phyloP scores from a whole-genome alignment of 345 rosid genomes.

The Moricandia moricandioides region DNA sequence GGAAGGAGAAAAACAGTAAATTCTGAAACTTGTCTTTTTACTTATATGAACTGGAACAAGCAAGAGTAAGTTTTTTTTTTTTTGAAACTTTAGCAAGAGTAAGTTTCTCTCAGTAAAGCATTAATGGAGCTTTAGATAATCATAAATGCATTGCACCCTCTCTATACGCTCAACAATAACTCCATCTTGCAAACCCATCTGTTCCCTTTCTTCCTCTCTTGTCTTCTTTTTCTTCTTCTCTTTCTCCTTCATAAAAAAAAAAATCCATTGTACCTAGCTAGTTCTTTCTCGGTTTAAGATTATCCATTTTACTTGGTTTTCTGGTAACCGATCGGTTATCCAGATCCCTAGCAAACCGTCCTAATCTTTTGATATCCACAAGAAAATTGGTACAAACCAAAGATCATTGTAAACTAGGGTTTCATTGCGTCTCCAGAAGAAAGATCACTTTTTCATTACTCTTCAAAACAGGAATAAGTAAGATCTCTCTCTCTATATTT shows the following conservation, averaged over 20 bases:
- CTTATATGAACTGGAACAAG: slow-evolving; percentile 10
- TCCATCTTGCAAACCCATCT: slow-evolving; percentile 40
- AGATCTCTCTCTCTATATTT: slow-evolving; percentile 18
- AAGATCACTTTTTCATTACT: not conserved
- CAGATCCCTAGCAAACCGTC: slow-evolving; percentile 1
- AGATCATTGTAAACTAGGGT: slow-evolving; percentile 31
- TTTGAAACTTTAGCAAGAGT: not conserved
- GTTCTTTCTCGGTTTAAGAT: slow-evolving; percentile 6
- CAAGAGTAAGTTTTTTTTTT: slow-evolving; percentile 32
- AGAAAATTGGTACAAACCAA: slow-evolving; percentile 1
- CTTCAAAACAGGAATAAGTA: slow-evolving; percentile 7
- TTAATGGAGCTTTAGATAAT: slow-evolving; percentile 39
- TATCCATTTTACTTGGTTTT: not conserved
- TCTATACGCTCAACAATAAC: slow-evolving; percentile 73
- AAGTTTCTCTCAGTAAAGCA: slow-evolving; percentile 37
- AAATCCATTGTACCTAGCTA: slow-evolving; percentile 15
- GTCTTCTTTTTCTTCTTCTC: slow-evolving; percentile 12
- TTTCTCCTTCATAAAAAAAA: slow-evolving; percentile 12
- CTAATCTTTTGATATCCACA: slow-evolving; percentile 3
- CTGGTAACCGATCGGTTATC: not conserved
- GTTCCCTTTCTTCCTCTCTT: slow-evolving; percentile 32
- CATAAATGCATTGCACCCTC: slow-evolving; percentile 83
- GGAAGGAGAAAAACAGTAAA: slow-evolving; percentile 31
- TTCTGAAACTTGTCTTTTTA: not conserved
- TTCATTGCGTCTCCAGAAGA: slow-evolving; percentile 20